Base-by-base conservation (phyloP, 345 rosid genomes). In the Melastoma malabathricum region DNA sequence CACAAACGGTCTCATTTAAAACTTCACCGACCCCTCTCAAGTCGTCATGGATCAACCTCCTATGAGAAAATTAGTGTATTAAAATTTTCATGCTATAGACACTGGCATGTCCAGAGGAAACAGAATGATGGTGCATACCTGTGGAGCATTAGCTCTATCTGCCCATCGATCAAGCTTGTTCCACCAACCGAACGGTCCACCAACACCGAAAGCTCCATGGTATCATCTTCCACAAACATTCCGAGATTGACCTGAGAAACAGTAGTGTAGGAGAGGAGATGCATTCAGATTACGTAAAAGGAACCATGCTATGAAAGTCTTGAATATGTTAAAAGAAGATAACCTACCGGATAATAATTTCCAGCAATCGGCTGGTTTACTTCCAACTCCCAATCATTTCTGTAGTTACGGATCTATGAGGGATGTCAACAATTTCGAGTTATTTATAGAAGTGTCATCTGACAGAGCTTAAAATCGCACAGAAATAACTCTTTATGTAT, bases 131-230 rank as follows among this genome's bases (percentile, higher is more conserved):
- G 57, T 15, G 57, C 47, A 44, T 68, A 86, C 96, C 98, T 81
- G 52, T 90, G 96, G 41, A 86, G 96, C 92, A 90, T 80, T 59
- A 90, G 79, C 72, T 86, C 98, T 67, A 90, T 66, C 71, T 86
- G 85, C 57, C 96, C 98, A 61, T 90, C 94, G 52, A 65, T 75
- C 50, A 84, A 31, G 72, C 94, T 84, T 14, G 96, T 80, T 62
- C 94, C 98, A 63, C 94, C 96, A 12, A 90, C 58, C 41, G 96
- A 55, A 57, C 89, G 79, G 68, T 90, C 95, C 59, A 90, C 89
- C 76, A 90, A 64, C 59, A 90, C 81, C 41, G 98, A 90, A 59
- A 84, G 65, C 54, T 58, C 44, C 55, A 61, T 56, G 62, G n/a
- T n/a, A n/a, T n/a, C n/a, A n/a, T 84, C 98, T 77, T 77, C 74